Conservation (phyloP, 805 yeast species). For the Lipomyces yamanashiensis region DNA sequence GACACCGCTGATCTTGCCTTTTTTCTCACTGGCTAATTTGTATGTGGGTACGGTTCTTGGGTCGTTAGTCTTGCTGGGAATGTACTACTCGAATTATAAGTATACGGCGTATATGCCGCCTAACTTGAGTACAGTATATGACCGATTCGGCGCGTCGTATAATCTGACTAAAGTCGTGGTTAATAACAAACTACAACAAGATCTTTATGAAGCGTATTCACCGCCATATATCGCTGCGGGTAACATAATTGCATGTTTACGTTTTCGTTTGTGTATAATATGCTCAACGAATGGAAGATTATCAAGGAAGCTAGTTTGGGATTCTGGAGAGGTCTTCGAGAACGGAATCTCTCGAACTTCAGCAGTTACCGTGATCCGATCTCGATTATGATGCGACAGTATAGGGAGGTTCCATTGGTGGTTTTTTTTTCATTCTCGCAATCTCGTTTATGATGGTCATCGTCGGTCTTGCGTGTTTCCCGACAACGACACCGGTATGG, state of each 20-base stretch:
- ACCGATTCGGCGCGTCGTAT: constrained; percentile 53
- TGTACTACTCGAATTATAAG: constrained; percentile 54
- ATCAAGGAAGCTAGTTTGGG: constrained; percentile 62
- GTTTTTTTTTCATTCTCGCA: constrained; percentile 53
- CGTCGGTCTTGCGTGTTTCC: constrained; percentile 50
- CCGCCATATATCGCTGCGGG: constrained; percentile 46
- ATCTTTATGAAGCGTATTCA: constrained; percentile 16
- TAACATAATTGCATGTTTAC: constrained; percentile 61
- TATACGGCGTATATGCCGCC: constrained; percentile 59
- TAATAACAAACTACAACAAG: constrained; percentile 38
- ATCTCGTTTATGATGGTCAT: constrained; percentile 54
- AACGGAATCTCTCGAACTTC: constrained; percentile 58
- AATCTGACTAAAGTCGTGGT: constrained; percentile 51
- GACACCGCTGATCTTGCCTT: constrained; percentile 52
- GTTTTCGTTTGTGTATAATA: constrained; percentile 64
- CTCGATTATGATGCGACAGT: constrained; percentile 53
- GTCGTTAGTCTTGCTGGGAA: constrained; percentile 40
- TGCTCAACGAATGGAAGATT: constrained; percentile 62
- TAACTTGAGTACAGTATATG: constrained; percentile 49
- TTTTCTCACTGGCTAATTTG: constrained; percentile 46
- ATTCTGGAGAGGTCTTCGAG: constrained; percentile 53
- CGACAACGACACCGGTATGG: constrained; percentile 62
- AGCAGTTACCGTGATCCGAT: constrained; percentile 55
- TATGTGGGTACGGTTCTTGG: constrained; percentile 48
- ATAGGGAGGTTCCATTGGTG: constrained; percentile 68